Evolutionary conservation across 805 yeast species (phyloP), one percentile per base, ranked within the genome.

Genomic region (Lipomyces orientalis): DNA sequence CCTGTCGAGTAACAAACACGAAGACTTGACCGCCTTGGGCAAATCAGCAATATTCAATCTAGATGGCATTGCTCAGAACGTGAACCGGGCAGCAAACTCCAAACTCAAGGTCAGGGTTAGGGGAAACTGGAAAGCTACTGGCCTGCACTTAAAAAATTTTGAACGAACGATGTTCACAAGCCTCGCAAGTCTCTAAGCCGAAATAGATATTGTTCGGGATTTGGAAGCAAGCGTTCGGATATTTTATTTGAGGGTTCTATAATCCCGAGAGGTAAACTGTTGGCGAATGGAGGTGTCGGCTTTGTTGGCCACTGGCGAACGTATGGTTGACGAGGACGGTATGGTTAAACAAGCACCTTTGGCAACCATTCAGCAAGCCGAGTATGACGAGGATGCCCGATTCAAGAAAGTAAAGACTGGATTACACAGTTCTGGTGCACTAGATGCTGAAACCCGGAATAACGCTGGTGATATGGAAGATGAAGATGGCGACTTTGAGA

Each of bases 401-500:
- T 12, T 14, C 49, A 43, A 43, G 22, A 43, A 43, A n/a, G 6
- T 16, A n/a, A 43, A 43, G 22, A 43, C 49, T 43, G 49, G 49
- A 8, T n/a, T 43, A 8, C 16, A 43, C 10, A 16, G 9, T 9
- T 43, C 22, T 5, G 56, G 9, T 5, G 56, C 8, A 16, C 16
- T 25, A 29, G 19, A 22, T 25, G 12, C 9, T n/a, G 34, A 16
- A 7, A 16, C 34, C 19, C n/a, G n/a, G 34, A 31, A 8, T 19
- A 51, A 51, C n/a, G 31, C 54, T 8, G 29, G 56, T 19, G 10
- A n/a, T 16, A n/a, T 43, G 58, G 35, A 49, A 35, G 51, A 54
- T 49, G 58, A 58, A 7, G 61, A 39, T 8, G 70, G 46, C 22
- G 70, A 63, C 16, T 69, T 69, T 62, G 68, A 68, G 46, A 43